A percentile compares a stretch with the other conserved stretches of the same genome.
These are phyloP conservation scores for Uromyces viciae-fabae DNA, from an alignment of 1,284 basidiomycete genomes.

Conservation along the genomic window DNA sequence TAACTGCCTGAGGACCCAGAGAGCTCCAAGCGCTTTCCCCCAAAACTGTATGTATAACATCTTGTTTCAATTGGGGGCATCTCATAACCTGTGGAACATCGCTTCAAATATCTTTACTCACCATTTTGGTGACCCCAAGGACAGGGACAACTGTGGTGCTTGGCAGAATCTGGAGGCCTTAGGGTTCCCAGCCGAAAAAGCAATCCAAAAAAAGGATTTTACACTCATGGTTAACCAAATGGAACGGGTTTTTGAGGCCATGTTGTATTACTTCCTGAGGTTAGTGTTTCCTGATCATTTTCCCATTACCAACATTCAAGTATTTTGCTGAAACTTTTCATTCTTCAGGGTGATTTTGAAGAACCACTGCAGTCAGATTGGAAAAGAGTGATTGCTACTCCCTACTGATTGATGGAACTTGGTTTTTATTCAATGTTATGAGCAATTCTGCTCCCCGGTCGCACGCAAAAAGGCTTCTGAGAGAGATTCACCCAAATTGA, in stretches of 20 bases:
- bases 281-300: background rate
- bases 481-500: background rate
- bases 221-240: background rate
- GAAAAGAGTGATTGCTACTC: background rate
- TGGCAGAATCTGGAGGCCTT: conserved; percentile 2
- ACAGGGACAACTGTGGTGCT: conserved; percentile 3
- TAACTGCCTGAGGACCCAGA: background rate
- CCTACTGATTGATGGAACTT: background rate
- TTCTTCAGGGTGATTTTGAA: background rate
- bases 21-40: background rate
- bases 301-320: background rate
- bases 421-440: conserved; percentile 7
- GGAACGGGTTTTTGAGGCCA: background rate
- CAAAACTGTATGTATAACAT: background rate
- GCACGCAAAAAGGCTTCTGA: background rate
- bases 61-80: background rate
- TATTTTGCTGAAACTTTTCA: background rate
- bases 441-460: background rate
- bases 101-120: background rate
- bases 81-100: conserved; percentile 22
- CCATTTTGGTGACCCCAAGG: background rate
- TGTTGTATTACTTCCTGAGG: conserved; percentile 17
- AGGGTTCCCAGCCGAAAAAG: conserved; percentile 17
- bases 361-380: background rate
- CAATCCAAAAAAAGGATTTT: conserved; percentile 1